Evolutionary conservation across 1,284 basidiomycete species (phyloP).

Genomic region (Naganishia cerealis): DNA sequence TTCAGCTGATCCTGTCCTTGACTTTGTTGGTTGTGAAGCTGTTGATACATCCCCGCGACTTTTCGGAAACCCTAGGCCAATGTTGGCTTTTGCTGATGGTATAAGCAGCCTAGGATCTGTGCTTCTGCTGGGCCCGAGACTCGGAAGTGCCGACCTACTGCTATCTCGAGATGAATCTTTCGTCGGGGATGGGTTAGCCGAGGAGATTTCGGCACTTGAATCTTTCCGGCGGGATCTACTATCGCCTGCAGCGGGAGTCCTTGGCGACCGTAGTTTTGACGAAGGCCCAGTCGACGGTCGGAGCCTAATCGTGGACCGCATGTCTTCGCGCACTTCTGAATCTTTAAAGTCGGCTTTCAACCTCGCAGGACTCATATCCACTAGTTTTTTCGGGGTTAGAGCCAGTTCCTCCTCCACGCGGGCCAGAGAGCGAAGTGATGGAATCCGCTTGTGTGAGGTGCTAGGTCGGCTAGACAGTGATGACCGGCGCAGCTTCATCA

Average conservation of each 20-base stretch:
- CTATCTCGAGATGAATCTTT: slow-evolving; percentile 12
- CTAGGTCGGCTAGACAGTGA: slow-evolving; percentile 17
- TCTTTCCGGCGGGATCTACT: not conserved
- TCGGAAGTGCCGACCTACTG: not conserved
- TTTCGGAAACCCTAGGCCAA: slow-evolving; percentile 13
- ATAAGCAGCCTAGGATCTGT: slow-evolving; percentile 24
- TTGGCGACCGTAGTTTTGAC: slow-evolving; percentile 10
- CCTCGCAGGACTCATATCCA: slow-evolving; percentile 28
- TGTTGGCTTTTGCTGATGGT: slow-evolving; percentile 23
- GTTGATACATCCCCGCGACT: not conserved
- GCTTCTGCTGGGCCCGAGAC: not conserved
- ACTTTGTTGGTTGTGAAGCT: not conserved
- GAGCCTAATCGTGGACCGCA: slow-evolving; percentile 19
- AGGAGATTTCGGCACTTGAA: slow-evolving; percentile 2
- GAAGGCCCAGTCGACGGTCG: slow-evolving; percentile 2
- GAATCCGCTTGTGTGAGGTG: slow-evolving; percentile 12
- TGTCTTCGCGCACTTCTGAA: slow-evolving; percentile 12
- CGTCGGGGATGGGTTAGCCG: not conserved
- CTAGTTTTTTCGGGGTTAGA: slow-evolving; percentile 17
- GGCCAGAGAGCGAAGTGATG: slow-evolving; percentile 16
- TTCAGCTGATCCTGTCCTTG: slow-evolving; percentile 14
- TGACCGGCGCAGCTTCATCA: slow-evolving; percentile 1
- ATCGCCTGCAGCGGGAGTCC: not conserved
- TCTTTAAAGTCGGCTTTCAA: slow-evolving; percentile 23
- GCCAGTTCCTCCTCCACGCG: slow-evolving; percentile 21